Base-by-base conservation (phyloP, 345 rosid species). In the Aurinia saxatilis region DNA sequence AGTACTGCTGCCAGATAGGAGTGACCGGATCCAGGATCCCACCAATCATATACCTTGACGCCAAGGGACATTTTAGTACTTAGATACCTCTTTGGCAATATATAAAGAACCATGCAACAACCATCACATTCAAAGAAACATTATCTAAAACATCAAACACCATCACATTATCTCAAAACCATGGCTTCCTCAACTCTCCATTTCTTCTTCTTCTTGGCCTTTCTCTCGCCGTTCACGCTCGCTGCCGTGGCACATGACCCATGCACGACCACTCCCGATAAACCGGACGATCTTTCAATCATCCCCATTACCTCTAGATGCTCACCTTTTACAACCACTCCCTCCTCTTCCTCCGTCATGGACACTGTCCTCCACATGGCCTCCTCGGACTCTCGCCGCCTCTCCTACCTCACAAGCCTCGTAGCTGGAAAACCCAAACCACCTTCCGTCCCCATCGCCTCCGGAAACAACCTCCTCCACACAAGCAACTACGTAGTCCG, bases 241-340 rank as follows among this genome's bases (percentile, higher is more conserved):
- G 42, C 70, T 44, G 65, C 80, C 55, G 61, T 47, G 10, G 74
- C 86, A 19, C 48, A 57, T 7, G 85, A 81, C 47, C 71, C 80
- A 1, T 91, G 93, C 1, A 59, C 76, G 29, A 21, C 80, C 12
- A 68, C 58, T 39, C 49, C 73, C 4, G 81, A 79, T 34, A 61
- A 35, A 36, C 66, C 38, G 30, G 69, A 74, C 13, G 85, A 77
- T 50, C 85, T 86, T 50, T 80, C 98, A 0, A 54, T 91, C 60
- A 78, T 84, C 36, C 96, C 90, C 40, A 65, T 88, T 64, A 84
- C 80, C 35, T 75, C 96, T 65, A 84, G 77, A 74, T 88, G 96
- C 61, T 91, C 96, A 7, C 98, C 98, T 1, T 86, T 91, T 27
- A 59, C 49, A 50, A 71, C 82, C 19, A 48, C 34, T 15, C 85